Evolutionary conservation across 495 filamentous ascomycete genomes (phyloP), one percentile per base, ranked within the genome.

Genomic region (Clohesyomyces aquaticus): DNA sequence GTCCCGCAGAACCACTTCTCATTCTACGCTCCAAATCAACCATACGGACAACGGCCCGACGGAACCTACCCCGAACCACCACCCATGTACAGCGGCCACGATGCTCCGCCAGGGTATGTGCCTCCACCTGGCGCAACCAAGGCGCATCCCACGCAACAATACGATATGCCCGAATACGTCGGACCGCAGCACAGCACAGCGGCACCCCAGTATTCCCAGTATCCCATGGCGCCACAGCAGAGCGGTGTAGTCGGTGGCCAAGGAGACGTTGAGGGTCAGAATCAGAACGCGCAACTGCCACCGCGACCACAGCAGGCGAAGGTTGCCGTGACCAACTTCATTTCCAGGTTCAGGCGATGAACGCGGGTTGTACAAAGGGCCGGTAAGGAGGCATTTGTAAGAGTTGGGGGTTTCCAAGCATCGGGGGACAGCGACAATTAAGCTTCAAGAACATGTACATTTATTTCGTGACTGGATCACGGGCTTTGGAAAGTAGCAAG

Each of bases 71-170:
- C 54, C 23, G 68, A 86, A 67, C 69, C 77, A 12, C 83, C 84
- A 43, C 85, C 85, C 48, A 25, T 71, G 61, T 73, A 76, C 68
- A 67, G 67, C 67, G 19, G 23, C 19, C 59, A 68, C 61, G 60
- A 79, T 57, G 71, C 75, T 0, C 84, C 84, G 21, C 82, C 84
- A 3, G 72, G 73, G 51, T 88, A 89, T 60, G 76, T 80, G 38
- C 76, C 79, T 10, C 83, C 85, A 1, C 73, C 74, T 3, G 79
- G 79, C 61, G 78, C 77, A 3, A 76, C 81, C 12, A 90, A 90
- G 75, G 74, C 81, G 18, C 78, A 86, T 61, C 82, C 84, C 12
- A 71, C 75, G 11, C 85, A 88, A 71, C 54, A 59, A 16, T n/a
- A n/a, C 38, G 52, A 63, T 45, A 47, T 68, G 64, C 64, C 43